Evolutionary conservation across 306 rosid genomes (phyloP).

Genomic region (Ormosia semicastrata): DNA sequence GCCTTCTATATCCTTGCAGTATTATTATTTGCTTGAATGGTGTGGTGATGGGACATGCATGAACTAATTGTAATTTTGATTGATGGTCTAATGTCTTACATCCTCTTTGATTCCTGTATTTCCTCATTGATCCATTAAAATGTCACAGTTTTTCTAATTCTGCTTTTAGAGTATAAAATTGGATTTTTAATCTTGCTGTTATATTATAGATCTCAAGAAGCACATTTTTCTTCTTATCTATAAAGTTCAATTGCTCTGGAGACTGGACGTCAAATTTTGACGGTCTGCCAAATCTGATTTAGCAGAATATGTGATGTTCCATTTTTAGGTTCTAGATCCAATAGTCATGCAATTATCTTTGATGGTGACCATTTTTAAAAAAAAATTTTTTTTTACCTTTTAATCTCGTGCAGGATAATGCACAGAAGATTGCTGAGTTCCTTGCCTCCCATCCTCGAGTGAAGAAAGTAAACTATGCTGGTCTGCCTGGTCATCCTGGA

Average conservation of each 20-base stretch:
- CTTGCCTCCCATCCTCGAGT: conserved; percentile 79
- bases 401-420: conserved; percentile 65
- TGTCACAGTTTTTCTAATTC: background rate
- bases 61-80: background rate
- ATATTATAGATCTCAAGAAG: background rate
- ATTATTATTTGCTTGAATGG: background rate
- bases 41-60: background rate
- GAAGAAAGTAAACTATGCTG: conserved; percentile 75
- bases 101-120: background rate
- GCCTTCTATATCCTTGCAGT: background rate
- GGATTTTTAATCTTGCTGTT: background rate
- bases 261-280: background rate
- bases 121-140: conserved; percentile 2
- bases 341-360: background rate
- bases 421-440: conserved; percentile 91
- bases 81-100: background rate
- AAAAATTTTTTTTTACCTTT: background rate
- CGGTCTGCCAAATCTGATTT: background rate
- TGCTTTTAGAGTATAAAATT: background rate
- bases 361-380: background rate
- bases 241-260: background rate
- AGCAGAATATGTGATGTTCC: background rate
- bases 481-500: conserved; percentile 76
- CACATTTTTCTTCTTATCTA: background rate
- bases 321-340: background rate